phyloP scores from a whole-genome alignment of 164 flowering plant genomes.

The Litsea cubeba region DNA sequence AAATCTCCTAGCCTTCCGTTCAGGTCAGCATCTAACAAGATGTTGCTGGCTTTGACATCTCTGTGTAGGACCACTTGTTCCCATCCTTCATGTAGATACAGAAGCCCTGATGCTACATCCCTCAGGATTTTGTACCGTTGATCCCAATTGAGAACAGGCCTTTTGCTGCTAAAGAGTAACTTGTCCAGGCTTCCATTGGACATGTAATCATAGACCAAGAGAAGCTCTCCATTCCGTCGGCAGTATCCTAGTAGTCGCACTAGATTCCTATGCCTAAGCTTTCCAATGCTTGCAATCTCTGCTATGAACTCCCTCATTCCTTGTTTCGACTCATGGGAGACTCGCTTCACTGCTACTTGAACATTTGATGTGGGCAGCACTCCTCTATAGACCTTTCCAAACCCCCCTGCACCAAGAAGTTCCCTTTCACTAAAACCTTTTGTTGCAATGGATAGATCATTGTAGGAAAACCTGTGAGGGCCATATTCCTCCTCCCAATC shows the following conservation, averaged over 20 bases:
- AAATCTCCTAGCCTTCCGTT: slow-evolving; percentile 43
- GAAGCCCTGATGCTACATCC: slow-evolving; percentile 12
- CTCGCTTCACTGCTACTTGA: slow-evolving; percentile 68
- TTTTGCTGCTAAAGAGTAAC: slow-evolving; percentile 41
- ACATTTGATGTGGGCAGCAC: slow-evolving; percentile 31
- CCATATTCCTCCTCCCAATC: slow-evolving; percentile 69
- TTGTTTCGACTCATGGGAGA: slow-evolving; percentile 60
- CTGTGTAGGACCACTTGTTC: slow-evolving; percentile 49
- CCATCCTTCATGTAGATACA: slow-evolving; percentile 51
- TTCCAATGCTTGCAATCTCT: slow-evolving; percentile 63
- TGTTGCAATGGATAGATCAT: slow-evolving; percentile 65
- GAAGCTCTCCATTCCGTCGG: slow-evolving; percentile 44
- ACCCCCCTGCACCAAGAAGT: slow-evolving; percentile 73
- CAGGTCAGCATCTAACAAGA: slow-evolving; percentile 34
- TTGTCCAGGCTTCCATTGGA: slow-evolving; percentile 76
- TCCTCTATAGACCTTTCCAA: slow-evolving; percentile 69
- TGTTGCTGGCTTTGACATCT: slow-evolving; percentile 47
- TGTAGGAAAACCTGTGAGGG: slow-evolving; percentile 56
- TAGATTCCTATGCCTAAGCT: slow-evolving; percentile 63
- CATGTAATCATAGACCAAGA: slow-evolving; percentile 78
- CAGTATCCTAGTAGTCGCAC: slow-evolving; percentile 73
- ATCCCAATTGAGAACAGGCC: slow-evolving; percentile 37
- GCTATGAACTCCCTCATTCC: slow-evolving; percentile 58
- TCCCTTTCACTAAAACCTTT: slow-evolving; percentile 51
- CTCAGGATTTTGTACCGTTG: slow-evolving; percentile 16